Evolutionary conservation across 2,329 filamentous ascomycete species (phyloP).

Genomic region (Xylaria sp.): DNA sequence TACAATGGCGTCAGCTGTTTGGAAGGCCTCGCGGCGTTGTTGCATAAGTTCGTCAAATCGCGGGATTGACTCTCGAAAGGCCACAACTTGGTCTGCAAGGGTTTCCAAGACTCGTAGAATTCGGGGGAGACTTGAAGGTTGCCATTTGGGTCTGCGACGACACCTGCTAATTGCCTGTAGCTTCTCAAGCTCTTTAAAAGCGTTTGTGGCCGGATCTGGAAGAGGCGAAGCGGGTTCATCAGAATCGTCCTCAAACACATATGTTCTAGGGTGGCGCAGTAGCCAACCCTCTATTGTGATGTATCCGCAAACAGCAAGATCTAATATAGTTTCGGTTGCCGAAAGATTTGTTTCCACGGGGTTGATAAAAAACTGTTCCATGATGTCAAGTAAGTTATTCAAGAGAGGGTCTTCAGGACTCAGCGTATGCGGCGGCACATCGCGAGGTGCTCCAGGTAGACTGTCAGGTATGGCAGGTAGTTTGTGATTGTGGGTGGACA

Average conservation of each 20-base stretch:
- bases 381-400: conserved; percentile 73
- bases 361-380: conserved; percentile 88
- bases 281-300: conserved; percentile 93
- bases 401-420: conserved; percentile 71
- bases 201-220: conserved; percentile 40
- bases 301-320: conserved; percentile 84
- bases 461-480: conserved; percentile 66
- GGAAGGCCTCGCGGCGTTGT: conserved; percentile 72
- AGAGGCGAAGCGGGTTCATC: conserved; percentile 41
- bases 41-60: conserved; percentile 79
- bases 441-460: conserved; percentile 70
- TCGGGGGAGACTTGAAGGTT: conserved; percentile 60
- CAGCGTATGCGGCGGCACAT: conserved; percentile 70
- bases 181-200: conserved; percentile 56
- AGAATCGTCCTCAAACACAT: conserved; percentile 64
- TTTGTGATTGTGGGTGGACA: conserved; percentile 66
- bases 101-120: conserved; percentile 68
- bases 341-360: conserved; percentile 91
- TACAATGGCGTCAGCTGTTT: conserved; percentile 65
- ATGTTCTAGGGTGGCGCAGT: conserved; percentile 75
- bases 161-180: conserved; percentile 63
- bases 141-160: conserved; percentile 65
- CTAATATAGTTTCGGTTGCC: conserved; percentile 84
- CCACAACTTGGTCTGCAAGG: conserved; percentile 70
- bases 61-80: conserved; percentile 72